Base-by-base conservation (phyloP, 106 monocot genomes). In the Vanilla planifolia region DNA sequence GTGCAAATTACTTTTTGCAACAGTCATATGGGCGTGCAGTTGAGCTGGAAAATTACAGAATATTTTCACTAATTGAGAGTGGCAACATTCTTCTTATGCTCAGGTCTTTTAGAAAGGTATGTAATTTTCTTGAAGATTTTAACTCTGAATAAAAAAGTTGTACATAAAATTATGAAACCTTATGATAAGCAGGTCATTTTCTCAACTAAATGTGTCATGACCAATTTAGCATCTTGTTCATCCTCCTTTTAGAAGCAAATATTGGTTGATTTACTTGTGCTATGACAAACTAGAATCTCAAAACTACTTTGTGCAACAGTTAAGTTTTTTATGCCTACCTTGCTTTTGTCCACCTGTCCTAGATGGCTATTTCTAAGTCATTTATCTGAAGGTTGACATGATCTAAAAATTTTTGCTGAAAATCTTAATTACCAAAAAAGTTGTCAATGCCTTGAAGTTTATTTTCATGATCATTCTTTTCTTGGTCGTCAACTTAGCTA, bases 21-120 rank as follows among this genome's bases (percentile, higher is more conserved):
- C 81, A 96, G 96, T 84, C 96, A 44, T 96, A 87, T 77, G 91
- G 81, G 8, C 80, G 90, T 73, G 90, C 84, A 25, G 66, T 77
- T 77, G 96, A 96, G 47, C 53, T 96, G 76, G 86, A 84, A 33
- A 53, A 65, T 24, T 75, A 71, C 2, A 87, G 72, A 75, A 66
- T 87, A 23, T 86, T 96, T 87, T 64, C 96, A 21, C 37, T 96
- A 34, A 55, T 91, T 61, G 87, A 90, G 70, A 96, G 91, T 60
- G 96, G 96, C 51, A 74, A 81, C 58, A 90, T 96, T 73, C 90
- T 76, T 39, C 39, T 96, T 35, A 79, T 87, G 90, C 84, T 96
- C 59, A 87, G 91, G 28, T 76, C 90, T 65, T 91, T 84, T 59
- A 80, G 70, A 57, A 73, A 91, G 74, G 96, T 79, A 91, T 57